Evolutionary conservation across 768 basidiomycete species (phyloP).

Genomic region (Lentinula lateritia): DNA sequence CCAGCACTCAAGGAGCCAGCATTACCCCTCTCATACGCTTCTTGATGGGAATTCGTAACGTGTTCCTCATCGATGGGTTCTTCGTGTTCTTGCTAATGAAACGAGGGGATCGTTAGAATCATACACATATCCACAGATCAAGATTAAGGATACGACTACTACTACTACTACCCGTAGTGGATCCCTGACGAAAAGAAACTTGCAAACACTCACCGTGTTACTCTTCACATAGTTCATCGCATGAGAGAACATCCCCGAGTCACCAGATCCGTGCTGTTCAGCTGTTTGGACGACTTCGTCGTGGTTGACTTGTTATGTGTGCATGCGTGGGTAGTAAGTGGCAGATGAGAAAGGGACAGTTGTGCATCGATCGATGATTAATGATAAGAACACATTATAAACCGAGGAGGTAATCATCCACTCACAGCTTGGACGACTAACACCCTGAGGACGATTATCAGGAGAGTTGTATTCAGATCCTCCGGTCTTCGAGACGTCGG

Average conservation of each 20-base stretch:
- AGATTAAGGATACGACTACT: too few relatives aligned
- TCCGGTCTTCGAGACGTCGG: conserved; percentile 48
- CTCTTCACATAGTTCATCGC: conserved; percentile 48
- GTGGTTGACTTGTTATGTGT: conserved; percentile 47
- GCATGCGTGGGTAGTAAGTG: not conserved
- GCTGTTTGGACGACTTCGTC: conserved; percentile 58
- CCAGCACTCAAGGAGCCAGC: conserved; percentile 50
- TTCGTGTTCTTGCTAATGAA: conserved; percentile 40
- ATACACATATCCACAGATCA: not conserved
- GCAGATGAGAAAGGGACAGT: not conserved
- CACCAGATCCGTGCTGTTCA: conserved; percentile 48
- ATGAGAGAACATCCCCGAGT: conserved; percentile 48
- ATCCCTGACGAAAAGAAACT: too few relatives aligned
- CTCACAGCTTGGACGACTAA: conserved; percentile 16
- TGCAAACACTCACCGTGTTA: conserved; percentile 36
- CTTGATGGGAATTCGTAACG: conserved; percentile 53
- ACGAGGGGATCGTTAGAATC: not conserved
- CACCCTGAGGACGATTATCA: conserved; percentile 29
- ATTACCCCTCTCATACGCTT: conserved; percentile 54
- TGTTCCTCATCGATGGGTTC: conserved; percentile 64
- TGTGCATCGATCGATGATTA: conserved; percentile 5
- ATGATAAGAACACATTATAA: not conserved
- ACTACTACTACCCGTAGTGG: too few relatives aligned
- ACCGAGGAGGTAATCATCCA: not conserved
- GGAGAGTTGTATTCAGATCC: conserved; percentile 60